phyloP scores from a whole-genome alignment of 257 asterid species.

The Prunella vulgaris region DNA sequence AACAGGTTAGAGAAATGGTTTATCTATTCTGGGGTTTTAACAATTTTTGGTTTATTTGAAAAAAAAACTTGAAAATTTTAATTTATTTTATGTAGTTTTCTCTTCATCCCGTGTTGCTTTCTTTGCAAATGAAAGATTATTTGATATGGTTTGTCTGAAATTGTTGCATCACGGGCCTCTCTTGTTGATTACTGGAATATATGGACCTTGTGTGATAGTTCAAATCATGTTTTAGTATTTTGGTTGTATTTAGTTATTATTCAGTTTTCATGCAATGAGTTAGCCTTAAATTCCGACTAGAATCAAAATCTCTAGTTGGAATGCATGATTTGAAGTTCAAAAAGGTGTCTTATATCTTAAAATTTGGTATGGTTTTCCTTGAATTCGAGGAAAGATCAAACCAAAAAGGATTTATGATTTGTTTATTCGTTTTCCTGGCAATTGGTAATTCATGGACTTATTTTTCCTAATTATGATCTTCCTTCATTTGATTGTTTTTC shows the following conservation, averaged over 20 bases:
- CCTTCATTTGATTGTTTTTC: constrained; percentile 17
- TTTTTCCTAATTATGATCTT: not conserved
- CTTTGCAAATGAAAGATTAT: not conserved
- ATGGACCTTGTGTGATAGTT: not conserved
- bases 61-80: not conserved
- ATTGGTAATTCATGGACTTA: constrained; percentile 1
- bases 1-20: constrained; percentile 48
- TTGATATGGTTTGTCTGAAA: not conserved
- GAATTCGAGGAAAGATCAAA: not conserved
- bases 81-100: not conserved
- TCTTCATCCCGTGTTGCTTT: not conserved
- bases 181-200: too few relatives aligned
- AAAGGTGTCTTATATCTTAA: too few relatives aligned
- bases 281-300: not conserved
- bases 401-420: not conserved
- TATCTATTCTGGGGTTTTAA: constrained; percentile 22
- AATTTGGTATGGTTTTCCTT: too few relatives aligned
- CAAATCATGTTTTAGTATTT: not conserved
- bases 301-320: not conserved
- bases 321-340: not conserved
- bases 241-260: constrained; percentile 1
- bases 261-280: constrained; percentile 17
- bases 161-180: not conserved
- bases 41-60: not conserved
- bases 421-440: not conserved